Evolutionary conservation across 352 stramenopile genomes (phyloP).

Genomic region (Globisporangium nagaii): DNA sequence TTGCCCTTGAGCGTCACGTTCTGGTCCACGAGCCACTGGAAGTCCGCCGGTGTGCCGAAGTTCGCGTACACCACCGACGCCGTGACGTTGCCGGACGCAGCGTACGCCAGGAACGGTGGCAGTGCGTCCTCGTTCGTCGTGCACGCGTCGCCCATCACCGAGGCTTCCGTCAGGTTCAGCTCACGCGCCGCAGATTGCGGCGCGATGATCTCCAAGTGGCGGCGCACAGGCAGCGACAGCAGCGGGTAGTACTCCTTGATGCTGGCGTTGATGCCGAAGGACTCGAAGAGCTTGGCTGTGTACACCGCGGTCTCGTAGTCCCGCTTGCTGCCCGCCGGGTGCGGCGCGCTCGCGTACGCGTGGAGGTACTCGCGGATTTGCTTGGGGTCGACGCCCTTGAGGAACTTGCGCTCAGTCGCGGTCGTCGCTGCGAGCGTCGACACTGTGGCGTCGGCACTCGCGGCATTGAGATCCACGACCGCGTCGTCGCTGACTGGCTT

Average conservation of each 20-base stretch:
- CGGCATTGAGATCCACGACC: neutral
- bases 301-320: slow-evolving; percentile 63
- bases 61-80: slow-evolving; percentile 83
- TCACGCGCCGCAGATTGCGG: slow-evolving; percentile 20
- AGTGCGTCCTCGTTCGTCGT: slow-evolving; percentile 45
- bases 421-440: neutral
- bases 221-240: slow-evolving; percentile 57
- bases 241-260: slow-evolving; percentile 66
- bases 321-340: slow-evolving; percentile 35
- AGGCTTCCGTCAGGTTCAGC: slow-evolving; percentile 58
- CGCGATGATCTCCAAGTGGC: slow-evolving; percentile 36
- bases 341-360: slow-evolving; percentile 41
- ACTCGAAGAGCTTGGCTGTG: slow-evolving; percentile 46
- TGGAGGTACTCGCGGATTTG: slow-evolving; percentile 38
- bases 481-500: neutral
- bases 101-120: slow-evolving; percentile 82
- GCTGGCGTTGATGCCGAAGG: slow-evolving; percentile 54
- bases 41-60: slow-evolving; percentile 75
- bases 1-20: slow-evolving; percentile 73
- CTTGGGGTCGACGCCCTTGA: slow-evolving; percentile 21
- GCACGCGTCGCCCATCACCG: slow-evolving; percentile 60
- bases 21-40: slow-evolving; percentile 59
- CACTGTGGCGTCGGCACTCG: neutral
- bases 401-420: slow-evolving; percentile 8
- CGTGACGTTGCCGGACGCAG: slow-evolving; percentile 64